Evolutionary conservation across 805 yeast species (phyloP).

Genomic region (Candida patagonica): DNA sequence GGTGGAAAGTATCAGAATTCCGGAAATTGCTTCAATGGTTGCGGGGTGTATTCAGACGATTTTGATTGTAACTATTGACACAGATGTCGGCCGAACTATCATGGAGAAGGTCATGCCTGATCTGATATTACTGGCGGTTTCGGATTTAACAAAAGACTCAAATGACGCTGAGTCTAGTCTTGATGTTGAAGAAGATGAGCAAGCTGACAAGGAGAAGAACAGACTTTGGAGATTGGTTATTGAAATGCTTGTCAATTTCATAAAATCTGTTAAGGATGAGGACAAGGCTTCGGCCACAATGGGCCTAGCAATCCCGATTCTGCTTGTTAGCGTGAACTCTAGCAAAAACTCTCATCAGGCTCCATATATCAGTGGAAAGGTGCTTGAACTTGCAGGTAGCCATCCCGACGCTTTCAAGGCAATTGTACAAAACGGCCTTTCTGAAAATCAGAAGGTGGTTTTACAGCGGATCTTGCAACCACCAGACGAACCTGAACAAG

Average conservation of each 20-base stretch:
- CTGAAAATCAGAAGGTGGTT: constrained; percentile 23
- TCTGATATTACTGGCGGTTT: constrained; percentile 28
- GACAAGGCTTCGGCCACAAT: constrained; percentile 23
- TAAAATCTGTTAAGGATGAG: constrained; percentile 30
- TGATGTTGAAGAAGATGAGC: constrained; percentile 6
- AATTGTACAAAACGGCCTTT: constrained; percentile 36
- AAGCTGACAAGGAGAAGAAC: constrained; percentile 27
- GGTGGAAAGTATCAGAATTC: constrained; percentile 28
- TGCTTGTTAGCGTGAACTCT: constrained; percentile 18
- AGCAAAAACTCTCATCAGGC: constrained; percentile 13
- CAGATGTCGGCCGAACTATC: constrained; percentile 28
- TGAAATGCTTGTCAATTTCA: constrained; percentile 42
- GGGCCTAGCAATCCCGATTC: constrained; percentile 30
- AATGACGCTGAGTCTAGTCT: neutral
- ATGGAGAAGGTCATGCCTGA: constrained; percentile 40
- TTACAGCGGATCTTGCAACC: constrained; percentile 15
- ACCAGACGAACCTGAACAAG: neutral
- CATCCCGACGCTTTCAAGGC: constrained; percentile 27
- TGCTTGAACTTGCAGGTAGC: constrained; percentile 24
- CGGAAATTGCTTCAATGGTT: constrained; percentile 33
- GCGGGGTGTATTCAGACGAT: constrained; percentile 58
- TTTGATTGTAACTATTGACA: constrained; percentile 31
- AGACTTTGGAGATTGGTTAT: constrained; percentile 27
- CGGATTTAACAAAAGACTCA: too few species aligned
- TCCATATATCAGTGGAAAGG: constrained; percentile 17